These are phyloP conservation scores for Ceratocystiopsis sp. DNA, from an alignment of 2,329 filamentous ascomycete species.

Conservation along the genomic window DNA sequence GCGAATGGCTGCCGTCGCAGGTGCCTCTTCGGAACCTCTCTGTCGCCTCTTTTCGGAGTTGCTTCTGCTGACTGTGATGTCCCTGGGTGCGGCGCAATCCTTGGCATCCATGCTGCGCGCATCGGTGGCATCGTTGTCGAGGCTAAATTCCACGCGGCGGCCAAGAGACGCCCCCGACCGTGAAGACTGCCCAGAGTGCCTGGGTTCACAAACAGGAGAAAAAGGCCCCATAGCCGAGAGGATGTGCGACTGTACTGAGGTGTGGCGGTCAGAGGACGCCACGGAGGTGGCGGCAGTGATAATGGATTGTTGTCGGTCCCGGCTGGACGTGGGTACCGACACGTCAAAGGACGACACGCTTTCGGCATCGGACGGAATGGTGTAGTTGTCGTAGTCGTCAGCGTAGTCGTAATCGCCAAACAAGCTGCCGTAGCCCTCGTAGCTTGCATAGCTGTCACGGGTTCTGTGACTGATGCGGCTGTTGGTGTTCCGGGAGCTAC, in stretches of 20 bases:
- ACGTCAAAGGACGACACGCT: slow-evolving; percentile 19
- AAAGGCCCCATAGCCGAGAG: slow-evolving; percentile 6
- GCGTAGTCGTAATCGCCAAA: neutral
- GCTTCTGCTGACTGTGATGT: neutral
- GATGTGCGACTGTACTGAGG: slow-evolving; percentile 10
- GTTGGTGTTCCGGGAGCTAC: too few relatives aligned
- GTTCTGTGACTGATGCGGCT: neutral
- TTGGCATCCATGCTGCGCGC: neutral
- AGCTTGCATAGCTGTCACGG: neutral
- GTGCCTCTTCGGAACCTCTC: too few relatives aligned
- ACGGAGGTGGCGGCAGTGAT: slow-evolving; percentile 24
- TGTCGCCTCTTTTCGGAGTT: too few relatives aligned
- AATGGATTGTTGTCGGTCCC: slow-evolving; percentile 20
- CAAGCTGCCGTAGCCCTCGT: neutral
- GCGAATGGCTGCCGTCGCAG: too few relatives aligned
- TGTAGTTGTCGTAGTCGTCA: slow-evolving; percentile 6
- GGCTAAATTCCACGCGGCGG: slow-evolving; percentile 6
- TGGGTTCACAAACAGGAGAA: neutral
- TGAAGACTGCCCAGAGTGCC: neutral
- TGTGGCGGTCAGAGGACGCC: slow-evolving; percentile 17
- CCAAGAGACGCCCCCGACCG: neutral
- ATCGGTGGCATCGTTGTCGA: neutral
- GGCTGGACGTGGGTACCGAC: slow-evolving; percentile 15
- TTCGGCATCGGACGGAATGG: slow-evolving; percentile 1
- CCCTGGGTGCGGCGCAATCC: slow-evolving; percentile 4